phyloP scores from a whole-genome alignment of 768 basidiomycete genomes.

The Cystofilobasidium capitatum region DNA sequence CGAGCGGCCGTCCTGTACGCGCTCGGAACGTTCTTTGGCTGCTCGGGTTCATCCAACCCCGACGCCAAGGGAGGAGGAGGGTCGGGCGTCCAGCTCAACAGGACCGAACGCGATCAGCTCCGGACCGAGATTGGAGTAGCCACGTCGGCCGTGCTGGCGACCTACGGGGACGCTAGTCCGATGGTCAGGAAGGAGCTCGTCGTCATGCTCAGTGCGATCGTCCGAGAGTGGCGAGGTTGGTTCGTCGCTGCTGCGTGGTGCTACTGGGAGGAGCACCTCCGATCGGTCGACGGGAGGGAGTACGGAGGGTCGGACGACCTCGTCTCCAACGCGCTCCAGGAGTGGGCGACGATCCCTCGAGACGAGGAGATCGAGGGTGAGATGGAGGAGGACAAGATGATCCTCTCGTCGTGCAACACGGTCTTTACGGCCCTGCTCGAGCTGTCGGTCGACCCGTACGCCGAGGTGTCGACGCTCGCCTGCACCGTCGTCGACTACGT shows the following conservation, averaged over 20 bases:
- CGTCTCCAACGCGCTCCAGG: conserved; percentile 58
- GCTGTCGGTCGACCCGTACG: conserved; percentile 82
- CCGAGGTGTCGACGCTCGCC: conserved; percentile 82
- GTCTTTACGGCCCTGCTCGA: conserved; percentile 81
- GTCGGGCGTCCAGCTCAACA: conserved; percentile 57
- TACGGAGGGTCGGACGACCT: conserved; percentile 49
- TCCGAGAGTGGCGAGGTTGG: conserved; percentile 92
- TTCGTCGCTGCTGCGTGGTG: conserved; percentile 95
- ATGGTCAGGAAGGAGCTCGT: conserved; percentile 93
- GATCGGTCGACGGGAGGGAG: conserved; percentile 18
- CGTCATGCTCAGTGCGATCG: conserved; percentile 79
- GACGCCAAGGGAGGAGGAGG: conserved; percentile 69
- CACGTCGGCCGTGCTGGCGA: conserved; percentile 75
- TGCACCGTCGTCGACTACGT: conserved; percentile 88
- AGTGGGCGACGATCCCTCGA: conserved; percentile 54
- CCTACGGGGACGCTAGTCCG: conserved; percentile 88
- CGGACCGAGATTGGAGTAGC: conserved; percentile 79
- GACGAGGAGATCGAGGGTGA: conserved; percentile 45
- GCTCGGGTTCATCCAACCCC: conserved; percentile 63
- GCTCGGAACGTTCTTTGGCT: conserved; percentile 85
- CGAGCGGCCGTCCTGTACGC: conserved; percentile 83
- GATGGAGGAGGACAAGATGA: conserved; percentile 61
- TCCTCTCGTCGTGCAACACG: conserved; percentile 87
- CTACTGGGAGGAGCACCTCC: conserved; percentile 77
- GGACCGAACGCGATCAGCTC: conserved; percentile 42